Percentiles rank a stretch among this genome's conserved stretches.
phyloP scores from a whole-genome alignment of 2,329 filamentous ascomycete genomes.

The Corniculantispora saksenae region DNA sequence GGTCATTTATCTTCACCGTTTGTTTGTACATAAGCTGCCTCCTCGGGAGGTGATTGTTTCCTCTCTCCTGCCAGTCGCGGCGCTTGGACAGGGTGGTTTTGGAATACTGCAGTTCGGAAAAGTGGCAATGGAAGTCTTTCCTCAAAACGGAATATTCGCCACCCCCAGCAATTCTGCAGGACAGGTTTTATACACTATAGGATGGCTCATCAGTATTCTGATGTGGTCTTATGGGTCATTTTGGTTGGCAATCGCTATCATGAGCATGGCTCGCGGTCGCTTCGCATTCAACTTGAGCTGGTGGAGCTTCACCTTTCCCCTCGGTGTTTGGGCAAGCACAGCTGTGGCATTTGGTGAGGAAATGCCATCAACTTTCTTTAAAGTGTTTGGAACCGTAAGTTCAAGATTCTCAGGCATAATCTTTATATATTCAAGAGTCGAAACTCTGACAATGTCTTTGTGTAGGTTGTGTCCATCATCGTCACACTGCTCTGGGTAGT shows the following conservation, averaged over 20 bases:
- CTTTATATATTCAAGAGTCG: neutral
- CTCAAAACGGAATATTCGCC: conserved; percentile 39
- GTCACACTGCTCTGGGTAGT: conserved; percentile 45
- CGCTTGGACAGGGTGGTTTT: conserved; percentile 63
- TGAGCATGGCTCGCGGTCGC: conserved; percentile 29
- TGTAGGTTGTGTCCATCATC: conserved; percentile 38
- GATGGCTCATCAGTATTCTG: conserved; percentile 39
- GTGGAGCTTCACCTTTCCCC: conserved; percentile 42
- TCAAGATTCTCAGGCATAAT: neutral
- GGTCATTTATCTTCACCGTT: conserved; percentile 62
- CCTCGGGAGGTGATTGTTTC: conserved; percentile 62
- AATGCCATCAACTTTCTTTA: conserved; percentile 34
- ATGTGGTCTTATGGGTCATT: conserved; percentile 37
- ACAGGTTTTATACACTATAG: conserved; percentile 54
- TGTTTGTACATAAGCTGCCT: conserved; percentile 61
- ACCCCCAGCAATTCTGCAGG: conserved; percentile 36
- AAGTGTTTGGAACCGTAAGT: conserved; percentile 28
- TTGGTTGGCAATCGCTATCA: conserved; percentile 37
- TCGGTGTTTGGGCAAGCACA: conserved; percentile 36
- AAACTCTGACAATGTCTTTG: neutral
- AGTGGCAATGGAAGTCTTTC: conserved; percentile 37
- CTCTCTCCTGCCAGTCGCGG: conserved; percentile 62
- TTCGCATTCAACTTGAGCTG: conserved; percentile 41
- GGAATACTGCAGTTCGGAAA: conserved; percentile 38
- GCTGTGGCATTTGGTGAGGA: conserved; percentile 34